Base-by-base conservation (phyloP, 2,329 filamentous ascomycete species). In the Xylogone sp. region DNA sequence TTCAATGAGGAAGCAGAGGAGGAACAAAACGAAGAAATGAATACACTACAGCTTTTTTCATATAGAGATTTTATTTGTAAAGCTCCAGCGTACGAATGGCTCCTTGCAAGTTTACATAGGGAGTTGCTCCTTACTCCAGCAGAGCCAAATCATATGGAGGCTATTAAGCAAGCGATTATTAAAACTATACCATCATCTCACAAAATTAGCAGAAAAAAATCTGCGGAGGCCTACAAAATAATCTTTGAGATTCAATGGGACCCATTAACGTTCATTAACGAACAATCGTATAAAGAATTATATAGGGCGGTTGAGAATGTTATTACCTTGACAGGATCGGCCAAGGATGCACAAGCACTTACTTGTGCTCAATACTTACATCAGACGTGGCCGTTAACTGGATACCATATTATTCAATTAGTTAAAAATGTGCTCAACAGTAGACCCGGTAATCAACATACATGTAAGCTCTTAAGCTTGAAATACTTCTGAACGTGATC, bases 51-150 rank as follows among this genome's bases (percentile, higher is more conserved):
- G 22, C 21, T 51, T 31, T 34, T 46, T n/a, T 22, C 19, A 20
- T 55, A 53, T 24, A 21, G 45, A 2, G 43, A 46, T 29, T 34
- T 48, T 9, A 45, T 55, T 46, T 12, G 53, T 13, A 24, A 53
- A 19, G 53, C 48, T 31, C 21, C 45, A 46, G 51, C 53, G 3
- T 55, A 55, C 29, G 21, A 51, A 22, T 55, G 53, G 53, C 47
- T 55, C 29, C 42, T 55, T 16, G 19, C 16, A 18, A 51, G 42
- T 34, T 6, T 55, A n/a, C 27, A 9, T 27, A 53, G 48, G 4
- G 51, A 53, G 31, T 22, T n/a, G 19, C 18, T 13, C 20, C 43
- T 53, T 5, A 27, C 24, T 13, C 46, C 27, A 6, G 29, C 29
- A 10, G 42, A 45, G n/a, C 50, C 29, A 19, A 51, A 53, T 44